Percentiles rank a stretch among this genome's conserved stretches.
Conservation (phyloP, 192 early-diverging fungal species). For the Thoreauomyces humboldtii region DNA sequence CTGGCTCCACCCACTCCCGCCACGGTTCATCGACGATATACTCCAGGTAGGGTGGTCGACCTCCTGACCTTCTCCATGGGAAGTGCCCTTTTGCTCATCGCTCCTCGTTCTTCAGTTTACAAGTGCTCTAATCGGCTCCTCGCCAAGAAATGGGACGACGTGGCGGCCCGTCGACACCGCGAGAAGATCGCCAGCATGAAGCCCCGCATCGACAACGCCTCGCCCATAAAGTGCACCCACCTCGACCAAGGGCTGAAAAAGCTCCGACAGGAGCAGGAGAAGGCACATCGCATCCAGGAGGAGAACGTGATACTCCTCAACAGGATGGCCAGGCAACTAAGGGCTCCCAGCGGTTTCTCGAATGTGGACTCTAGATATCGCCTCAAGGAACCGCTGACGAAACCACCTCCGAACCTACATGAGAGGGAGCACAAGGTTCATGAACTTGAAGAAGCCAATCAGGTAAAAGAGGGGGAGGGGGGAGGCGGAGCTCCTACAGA, state of each 20-base stretch:
- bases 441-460: constrained; percentile 42
- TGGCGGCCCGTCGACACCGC: constrained; percentile 33
- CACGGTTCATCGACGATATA: constrained; percentile 35
- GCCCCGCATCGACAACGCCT: constrained; percentile 39
- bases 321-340: constrained; percentile 45
- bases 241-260: constrained; percentile 36
- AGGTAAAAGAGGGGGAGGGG: constrained; percentile 28
- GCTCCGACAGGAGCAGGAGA: constrained; percentile 34
- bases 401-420: constrained; percentile 30
- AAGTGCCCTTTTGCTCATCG: not conserved
- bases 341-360: constrained; percentile 30
- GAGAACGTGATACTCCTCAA: constrained; percentile 48
- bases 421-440: constrained; percentile 23
- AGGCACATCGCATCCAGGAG: constrained; percentile 31
- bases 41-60: not conserved
- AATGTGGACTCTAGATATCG: constrained; percentile 29
- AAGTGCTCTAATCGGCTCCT: constrained; percentile 43
- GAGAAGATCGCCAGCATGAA: constrained; percentile 51
- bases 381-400: constrained; percentile 25
- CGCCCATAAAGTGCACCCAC: constrained; percentile 38
- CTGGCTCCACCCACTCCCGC: constrained; percentile 39
- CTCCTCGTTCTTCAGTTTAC: constrained; percentile 31
- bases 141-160: constrained; percentile 53
- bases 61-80: not conserved
- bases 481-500: not conserved